These are phyloP conservation scores for Penicillium paradoxum DNA, from an alignment of 495 filamentous ascomycete species.

Conservation along the genomic window DNA sequence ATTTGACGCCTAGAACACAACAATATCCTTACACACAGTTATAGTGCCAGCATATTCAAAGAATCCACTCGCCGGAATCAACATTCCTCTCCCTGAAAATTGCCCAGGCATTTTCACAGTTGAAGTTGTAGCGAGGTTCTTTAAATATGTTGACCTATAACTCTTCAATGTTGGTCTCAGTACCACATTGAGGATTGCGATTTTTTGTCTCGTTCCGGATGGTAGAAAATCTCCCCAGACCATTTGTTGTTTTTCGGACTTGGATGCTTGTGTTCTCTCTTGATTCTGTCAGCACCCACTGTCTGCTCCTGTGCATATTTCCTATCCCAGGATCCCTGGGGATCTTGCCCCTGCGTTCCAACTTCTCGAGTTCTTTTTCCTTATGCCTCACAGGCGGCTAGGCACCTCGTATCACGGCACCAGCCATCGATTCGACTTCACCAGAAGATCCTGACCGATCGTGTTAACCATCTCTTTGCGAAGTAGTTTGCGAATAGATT, in stretches of 20 bases:
- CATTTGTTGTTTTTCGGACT: conserved; percentile 21
- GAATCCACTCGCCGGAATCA: conserved; percentile 52
- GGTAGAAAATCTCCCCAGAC: conserved; percentile 24
- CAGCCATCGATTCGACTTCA: conserved; percentile 47
- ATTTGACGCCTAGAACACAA: conserved; percentile 36
- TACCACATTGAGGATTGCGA: conserved; percentile 24
- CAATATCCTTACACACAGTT: conserved; percentile 37
- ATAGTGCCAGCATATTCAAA: conserved; percentile 20
- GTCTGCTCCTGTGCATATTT: conserved; percentile 42
- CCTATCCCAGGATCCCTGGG: conserved; percentile 36
- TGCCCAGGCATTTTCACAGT: conserved; percentile 25
- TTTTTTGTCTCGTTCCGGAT: conserved; percentile 40
- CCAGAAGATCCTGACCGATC: conserved; percentile 55
- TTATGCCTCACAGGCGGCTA: conserved; percentile 30
- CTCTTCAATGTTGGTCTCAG: conserved; percentile 18
- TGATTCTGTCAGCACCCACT: conserved; percentile 19
- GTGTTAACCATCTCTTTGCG: conserved; percentile 68
- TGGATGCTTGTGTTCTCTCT: conserved; percentile 15
- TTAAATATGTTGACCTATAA: conserved; percentile 25
- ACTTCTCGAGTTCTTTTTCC: conserved; percentile 22
- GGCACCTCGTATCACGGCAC: conserved; percentile 48
- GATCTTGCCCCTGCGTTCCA: conserved; percentile 40
- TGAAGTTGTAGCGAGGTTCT: conserved; percentile 45
- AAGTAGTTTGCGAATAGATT: conserved; percentile 50
- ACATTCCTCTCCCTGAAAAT: conserved; percentile 19